Base-by-base conservation (phyloP, 2,329 filamentous ascomycete genomes). In the Beauveria sp. region DNA sequence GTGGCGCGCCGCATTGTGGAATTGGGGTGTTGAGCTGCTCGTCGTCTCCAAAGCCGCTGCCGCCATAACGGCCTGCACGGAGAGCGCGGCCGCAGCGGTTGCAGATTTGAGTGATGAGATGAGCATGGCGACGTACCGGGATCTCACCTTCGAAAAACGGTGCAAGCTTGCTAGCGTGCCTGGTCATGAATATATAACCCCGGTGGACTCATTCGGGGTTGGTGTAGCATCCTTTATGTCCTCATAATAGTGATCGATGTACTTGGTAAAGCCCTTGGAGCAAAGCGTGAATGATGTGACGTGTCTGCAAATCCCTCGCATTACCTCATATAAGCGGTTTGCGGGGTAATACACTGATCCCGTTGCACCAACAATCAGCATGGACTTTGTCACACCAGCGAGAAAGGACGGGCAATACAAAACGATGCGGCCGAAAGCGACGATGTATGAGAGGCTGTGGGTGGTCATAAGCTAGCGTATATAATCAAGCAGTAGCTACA, bases 1-100 rank as follows among this genome's bases (percentile, higher is more conserved):
- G 38, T 74, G 71, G 5, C 65, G 66, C 31, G 72, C 72, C 7
- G 70, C 65, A 63, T 74, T 74, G 63, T 74, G 65, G 52, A 74
- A 74, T 60, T 72, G 63, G n/a, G 71, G 72, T 31, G 22, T 9
- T 6, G 10, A 9, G 52, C 24, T 28, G 22, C 52, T 46, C 8
- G 16, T 45, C 3, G 40, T 55, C 2, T 31, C 24, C 3, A 24
- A 31, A 4, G 52, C 6, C 5, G 52, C 14, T 16, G 22, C 26
- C 8, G 42, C 22, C 24, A 45, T 14, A 24, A 45, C 38, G 5
- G 38, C 40, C 24, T 45, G 38, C 22, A 28, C 20, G 3, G 52
- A 31, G 22, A 45, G 22, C 8, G 14, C 40, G 16, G 40, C 52
- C 34, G 52, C 34, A 2, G 22, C 38, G 34, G 52, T 20, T 12